A percentile compares a stretch with the other conserved stretches of the same genome.
Evolutionary conservation across 2,329 filamentous ascomycete species (phyloP).

Genomic region (Claviceps spartinae): DNA sequence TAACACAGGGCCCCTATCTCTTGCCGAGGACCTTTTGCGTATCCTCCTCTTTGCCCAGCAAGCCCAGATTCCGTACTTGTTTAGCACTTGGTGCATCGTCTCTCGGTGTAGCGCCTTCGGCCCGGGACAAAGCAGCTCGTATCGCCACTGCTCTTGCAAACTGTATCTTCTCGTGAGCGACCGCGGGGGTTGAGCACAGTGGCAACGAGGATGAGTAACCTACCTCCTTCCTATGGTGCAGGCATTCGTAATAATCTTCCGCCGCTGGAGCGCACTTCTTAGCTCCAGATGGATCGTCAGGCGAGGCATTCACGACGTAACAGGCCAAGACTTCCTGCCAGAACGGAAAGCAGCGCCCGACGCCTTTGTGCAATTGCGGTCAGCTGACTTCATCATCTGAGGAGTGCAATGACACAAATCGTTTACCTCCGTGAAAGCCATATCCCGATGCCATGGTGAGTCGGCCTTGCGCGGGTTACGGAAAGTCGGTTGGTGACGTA

Average conservation of each 20-base stretch:
- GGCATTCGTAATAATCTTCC: slow-evolving; percentile 97
- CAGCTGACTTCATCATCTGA: slow-evolving; percentile 6
- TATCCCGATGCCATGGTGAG: slow-evolving; percentile 65
- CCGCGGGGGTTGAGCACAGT: not conserved
- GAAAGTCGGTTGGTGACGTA: not conserved
- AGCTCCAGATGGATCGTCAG: slow-evolving; percentile 68
- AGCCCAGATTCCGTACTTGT: slow-evolving; percentile 74
- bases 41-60: slow-evolving; percentile 75
- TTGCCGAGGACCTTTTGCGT: slow-evolving; percentile 44
- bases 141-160: slow-evolving; percentile 64
- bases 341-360: slow-evolving; percentile 88
- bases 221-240: slow-evolving; percentile 99
- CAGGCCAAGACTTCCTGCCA: slow-evolving; percentile 98
- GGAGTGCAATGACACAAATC: not conserved
- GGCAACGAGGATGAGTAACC: slow-evolving; percentile 14
- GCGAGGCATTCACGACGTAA: slow-evolving; percentile 85
- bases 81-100: slow-evolving; percentile 72
- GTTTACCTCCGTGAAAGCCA: slow-evolving; percentile 64
- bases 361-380: slow-evolving; percentile 29
- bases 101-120: slow-evolving; percentile 58
- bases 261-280: slow-evolving; percentile 74
- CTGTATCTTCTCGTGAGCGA: slow-evolving; percentile 30
- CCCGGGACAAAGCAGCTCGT: slow-evolving; percentile 74
- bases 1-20: slow-evolving; percentile 10
- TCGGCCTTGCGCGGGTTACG: slow-evolving; percentile 7